Conservation (phyloP, 164 flowering plant genomes). For the Nymphaea colorata region DNA sequence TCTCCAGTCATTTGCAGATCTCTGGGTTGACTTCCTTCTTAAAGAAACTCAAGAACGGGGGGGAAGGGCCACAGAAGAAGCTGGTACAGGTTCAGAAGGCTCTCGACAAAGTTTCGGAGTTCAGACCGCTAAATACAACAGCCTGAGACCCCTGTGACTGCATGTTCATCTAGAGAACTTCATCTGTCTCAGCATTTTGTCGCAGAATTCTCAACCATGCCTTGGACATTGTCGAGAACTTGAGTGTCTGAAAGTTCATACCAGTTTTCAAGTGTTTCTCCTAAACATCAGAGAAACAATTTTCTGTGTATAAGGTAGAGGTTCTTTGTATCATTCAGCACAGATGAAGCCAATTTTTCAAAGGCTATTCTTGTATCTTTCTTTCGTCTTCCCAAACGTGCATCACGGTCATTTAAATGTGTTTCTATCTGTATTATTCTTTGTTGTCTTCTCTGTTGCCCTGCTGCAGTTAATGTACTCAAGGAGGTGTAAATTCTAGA, state of each 20-base stretch:
- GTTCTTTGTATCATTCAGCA: neutral
- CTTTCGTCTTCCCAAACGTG: neutral
- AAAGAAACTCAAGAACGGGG: constrained; percentile 86
- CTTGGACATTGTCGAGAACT: constrained; percentile 38
- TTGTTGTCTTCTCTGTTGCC: no score
- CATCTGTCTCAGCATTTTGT: constrained; percentile 35
- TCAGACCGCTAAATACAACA: constrained; percentile 6
- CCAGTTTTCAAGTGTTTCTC: constrained; percentile 33
- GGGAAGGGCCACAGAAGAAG: constrained; percentile 37
- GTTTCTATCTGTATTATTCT: no score
- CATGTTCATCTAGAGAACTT: constrained; percentile 14
- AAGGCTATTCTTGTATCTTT: neutral
- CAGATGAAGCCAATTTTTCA: neutral
- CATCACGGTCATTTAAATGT: no score
- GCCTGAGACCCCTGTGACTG: constrained; percentile 12
- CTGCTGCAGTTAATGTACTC: no score
- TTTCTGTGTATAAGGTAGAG: neutral
- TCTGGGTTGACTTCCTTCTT: constrained; percentile 99
- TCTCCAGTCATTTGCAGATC: constrained; percentile 85
- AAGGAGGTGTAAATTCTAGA: no score
- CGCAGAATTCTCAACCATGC: constrained; percentile 72
- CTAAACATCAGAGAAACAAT: constrained; percentile 23
- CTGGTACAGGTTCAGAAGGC: constrained; percentile 14
- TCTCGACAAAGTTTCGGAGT: constrained; percentile 12
- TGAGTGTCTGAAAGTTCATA: constrained; percentile 30